phyloP scores from a whole-genome alignment of 2,329 filamentous ascomycete species.

The Hypomyces rosellus region DNA sequence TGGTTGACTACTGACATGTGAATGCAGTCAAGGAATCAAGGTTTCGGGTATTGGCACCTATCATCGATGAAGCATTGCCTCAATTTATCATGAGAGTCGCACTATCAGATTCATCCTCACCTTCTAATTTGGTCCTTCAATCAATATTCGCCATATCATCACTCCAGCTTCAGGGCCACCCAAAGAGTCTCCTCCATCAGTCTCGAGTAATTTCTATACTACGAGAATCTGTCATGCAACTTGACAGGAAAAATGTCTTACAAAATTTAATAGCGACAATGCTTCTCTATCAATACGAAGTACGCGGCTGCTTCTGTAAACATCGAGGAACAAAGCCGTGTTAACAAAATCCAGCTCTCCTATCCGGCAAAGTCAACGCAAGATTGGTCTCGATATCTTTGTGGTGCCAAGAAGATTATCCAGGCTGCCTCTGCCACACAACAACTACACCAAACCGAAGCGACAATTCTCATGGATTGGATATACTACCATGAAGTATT shows the following conservation, averaged over 20 bases:
- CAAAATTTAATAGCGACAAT: conserved; percentile 10
- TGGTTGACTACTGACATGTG: too few species aligned
- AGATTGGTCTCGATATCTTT: conserved; percentile 6
- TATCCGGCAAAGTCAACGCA: not conserved
- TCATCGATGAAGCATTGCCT: conserved; percentile 8
- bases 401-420: conserved; percentile 10
- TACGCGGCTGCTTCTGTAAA: not conserved
- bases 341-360: conserved; percentile 1
- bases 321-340: too few species aligned
- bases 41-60: conserved; percentile 5
- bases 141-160: conserved; percentile 5
- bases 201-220: conserved; percentile 8
- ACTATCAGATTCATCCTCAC: not conserved
- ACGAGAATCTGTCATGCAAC: not conserved
- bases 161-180: conserved; percentile 1
- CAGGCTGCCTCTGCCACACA: not conserved
- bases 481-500: conserved; percentile 11
- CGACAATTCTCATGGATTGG: conserved; percentile 7
- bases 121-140: conserved; percentile 1
- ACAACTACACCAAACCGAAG: not conserved
- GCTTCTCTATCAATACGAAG: conserved; percentile 12
- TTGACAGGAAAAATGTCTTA: conserved; percentile 5
- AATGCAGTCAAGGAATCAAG: conserved; percentile 6
- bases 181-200: not conserved
- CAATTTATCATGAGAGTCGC: conserved; percentile 7